Evolutionary conservation across 345 rosid species (phyloP).

Genomic region (Syzygium oleosum): DNA sequence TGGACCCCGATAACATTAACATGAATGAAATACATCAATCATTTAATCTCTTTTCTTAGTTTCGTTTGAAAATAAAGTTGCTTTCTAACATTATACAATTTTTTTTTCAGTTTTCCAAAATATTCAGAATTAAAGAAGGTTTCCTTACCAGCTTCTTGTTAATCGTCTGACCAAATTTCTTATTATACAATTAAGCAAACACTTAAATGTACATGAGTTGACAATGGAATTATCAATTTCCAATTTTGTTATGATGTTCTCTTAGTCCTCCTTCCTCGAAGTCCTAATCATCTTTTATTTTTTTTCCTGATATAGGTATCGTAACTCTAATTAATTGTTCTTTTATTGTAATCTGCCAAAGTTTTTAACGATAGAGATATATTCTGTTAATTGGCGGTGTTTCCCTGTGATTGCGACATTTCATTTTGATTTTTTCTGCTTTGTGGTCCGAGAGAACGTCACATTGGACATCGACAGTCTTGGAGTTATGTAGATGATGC

Average conservation of each 20-base stretch:
- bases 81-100: neutral
- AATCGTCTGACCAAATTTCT: neutral
- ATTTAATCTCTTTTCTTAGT: neutral
- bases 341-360: neutral
- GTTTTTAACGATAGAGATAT: neutral
- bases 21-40: neutral
- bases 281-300: neutral
- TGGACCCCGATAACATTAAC: neutral
- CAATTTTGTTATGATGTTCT: neutral
- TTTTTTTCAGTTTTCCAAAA: neutral
- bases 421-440: neutral
- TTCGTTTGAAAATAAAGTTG: neutral
- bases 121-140: neutral
- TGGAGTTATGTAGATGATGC: neutral
- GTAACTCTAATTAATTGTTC: neutral
- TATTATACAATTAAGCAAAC: neutral
- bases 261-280: neutral
- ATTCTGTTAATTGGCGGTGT: neutral
- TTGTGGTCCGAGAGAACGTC: neutral
- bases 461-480: neutral
- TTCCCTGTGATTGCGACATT: neutral
- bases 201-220: neutral
- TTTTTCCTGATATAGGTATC: neutral
- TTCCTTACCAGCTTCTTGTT: neutral
- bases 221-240: neutral